These are phyloP conservation scores for Hylodesmum podocarpum DNA, from an alignment of 306 rosid species.

Conservation along the genomic window DNA sequence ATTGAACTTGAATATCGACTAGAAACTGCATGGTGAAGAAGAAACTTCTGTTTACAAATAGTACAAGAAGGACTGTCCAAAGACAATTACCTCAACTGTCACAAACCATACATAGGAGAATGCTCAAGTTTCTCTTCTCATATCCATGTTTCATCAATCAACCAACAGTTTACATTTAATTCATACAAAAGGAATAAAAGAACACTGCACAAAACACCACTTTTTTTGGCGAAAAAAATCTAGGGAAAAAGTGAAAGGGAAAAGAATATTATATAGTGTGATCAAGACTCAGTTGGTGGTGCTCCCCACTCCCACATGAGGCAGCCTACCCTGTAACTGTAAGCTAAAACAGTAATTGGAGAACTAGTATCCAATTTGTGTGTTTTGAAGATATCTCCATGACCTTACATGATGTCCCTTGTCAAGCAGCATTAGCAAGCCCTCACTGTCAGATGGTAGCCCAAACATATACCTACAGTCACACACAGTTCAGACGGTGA, in stretches of 20 bases:
- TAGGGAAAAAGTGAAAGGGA: slow-evolving; percentile 8
- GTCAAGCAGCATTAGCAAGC: slow-evolving; percentile 82
- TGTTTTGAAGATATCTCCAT: slow-evolving; percentile 75
- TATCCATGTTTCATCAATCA: slow-evolving; percentile 45
- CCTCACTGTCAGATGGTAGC: slow-evolving; percentile 52
- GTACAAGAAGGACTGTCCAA: slow-evolving; percentile 42
- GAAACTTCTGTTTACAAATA: slow-evolving; percentile 46
- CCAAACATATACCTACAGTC: slow-evolving; percentile 69
- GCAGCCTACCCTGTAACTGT: slow-evolving; percentile 28
- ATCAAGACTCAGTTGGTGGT: slow-evolving; percentile 33
- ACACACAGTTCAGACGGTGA: slow-evolving; percentile 21
- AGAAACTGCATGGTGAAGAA: slow-evolving; percentile 17
- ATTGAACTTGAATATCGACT: not conserved
- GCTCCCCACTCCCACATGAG: slow-evolving; percentile 23
- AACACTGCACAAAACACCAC: slow-evolving; percentile 47
- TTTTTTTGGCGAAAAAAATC: slow-evolving; percentile 47
- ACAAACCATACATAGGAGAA: slow-evolving; percentile 26
- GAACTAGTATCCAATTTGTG: slow-evolving; percentile 51
- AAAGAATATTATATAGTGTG: slow-evolving; percentile 1
- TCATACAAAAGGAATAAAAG: slow-evolving; percentile 43
- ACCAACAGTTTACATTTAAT: slow-evolving; percentile 42
- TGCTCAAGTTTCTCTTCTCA: slow-evolving; percentile 23
- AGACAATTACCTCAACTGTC: slow-evolving; percentile 37
- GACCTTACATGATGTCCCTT: slow-evolving; percentile 56
- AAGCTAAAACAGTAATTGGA: slow-evolving; percentile 28